Conservation (phyloP, 306 rosid genomes). For the Citrullus colocynthis region DNA sequence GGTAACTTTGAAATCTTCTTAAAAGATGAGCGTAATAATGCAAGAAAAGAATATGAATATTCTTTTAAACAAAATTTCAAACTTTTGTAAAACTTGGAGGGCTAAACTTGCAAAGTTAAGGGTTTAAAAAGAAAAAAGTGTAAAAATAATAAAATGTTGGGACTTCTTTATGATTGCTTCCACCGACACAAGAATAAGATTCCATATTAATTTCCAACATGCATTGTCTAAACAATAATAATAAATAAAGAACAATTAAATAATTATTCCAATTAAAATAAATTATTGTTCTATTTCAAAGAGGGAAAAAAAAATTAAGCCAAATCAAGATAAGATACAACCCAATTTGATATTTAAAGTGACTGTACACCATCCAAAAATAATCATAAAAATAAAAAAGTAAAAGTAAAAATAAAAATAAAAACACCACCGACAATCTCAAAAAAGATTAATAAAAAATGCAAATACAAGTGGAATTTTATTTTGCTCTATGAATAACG, state of each 20-base stretch:
- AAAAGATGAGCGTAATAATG: too few relatives aligned
- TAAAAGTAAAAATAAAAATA: background rate
- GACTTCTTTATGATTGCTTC: background rate
- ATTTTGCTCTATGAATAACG: background rate
- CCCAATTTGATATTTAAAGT: background rate
- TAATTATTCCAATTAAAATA: background rate
- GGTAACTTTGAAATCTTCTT: too few relatives aligned
- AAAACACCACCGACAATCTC: slow-evolving; percentile 1
- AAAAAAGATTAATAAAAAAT: background rate
- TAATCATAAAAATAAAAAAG: background rate
- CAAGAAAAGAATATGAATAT: too few relatives aligned
- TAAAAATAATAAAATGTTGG: background rate
- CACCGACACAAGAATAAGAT: background rate
- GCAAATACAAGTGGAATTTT: background rate
- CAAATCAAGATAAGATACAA: background rate
- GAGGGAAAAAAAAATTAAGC: background rate
- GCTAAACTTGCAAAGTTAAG: too few relatives aligned
- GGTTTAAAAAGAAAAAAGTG: too few relatives aligned
- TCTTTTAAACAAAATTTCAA: too few relatives aligned
- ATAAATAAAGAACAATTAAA: background rate
- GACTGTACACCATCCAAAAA: slow-evolving; percentile 2
- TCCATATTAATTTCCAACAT: background rate
- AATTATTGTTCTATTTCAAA: background rate
- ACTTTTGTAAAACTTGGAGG: too few relatives aligned
- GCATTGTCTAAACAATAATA: background rate